Evolutionary conservation across 2,329 filamentous ascomycete species (phyloP).

Genomic region (Fusarium compactum): DNA sequence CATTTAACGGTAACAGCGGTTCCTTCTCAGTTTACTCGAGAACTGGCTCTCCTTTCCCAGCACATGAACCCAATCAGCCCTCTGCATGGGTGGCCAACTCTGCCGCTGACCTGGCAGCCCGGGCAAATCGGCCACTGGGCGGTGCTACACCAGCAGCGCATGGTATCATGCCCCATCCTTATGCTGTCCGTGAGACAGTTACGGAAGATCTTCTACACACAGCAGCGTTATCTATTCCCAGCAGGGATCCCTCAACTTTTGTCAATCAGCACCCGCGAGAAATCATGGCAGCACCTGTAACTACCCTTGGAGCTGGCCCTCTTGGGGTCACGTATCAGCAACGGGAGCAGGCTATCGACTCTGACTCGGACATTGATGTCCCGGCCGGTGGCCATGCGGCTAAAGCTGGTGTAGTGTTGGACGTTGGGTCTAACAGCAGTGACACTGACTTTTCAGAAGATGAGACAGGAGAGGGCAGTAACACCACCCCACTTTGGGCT

Average conservation of each 20-base stretch:
- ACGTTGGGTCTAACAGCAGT: conserved; percentile 4
- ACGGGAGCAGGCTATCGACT: conserved; percentile 13
- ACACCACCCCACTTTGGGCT: conserved; percentile 3
- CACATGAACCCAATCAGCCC: not conserved
- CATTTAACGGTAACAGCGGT: not conserved
- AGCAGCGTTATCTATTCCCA: not conserved
- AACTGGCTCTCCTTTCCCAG: conserved; percentile 18
- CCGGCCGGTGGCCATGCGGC: not conserved
- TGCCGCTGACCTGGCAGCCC: conserved; percentile 10
- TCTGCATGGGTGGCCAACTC: conserved; percentile 25
- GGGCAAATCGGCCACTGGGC: conserved; percentile 14
- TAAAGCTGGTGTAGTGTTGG: not conserved
- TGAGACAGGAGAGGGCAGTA: conserved; percentile 12
- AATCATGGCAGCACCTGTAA: not conserved
- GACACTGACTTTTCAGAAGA: conserved; percentile 12
- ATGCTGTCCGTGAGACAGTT: conserved; percentile 36
- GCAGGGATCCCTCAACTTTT: conserved; percentile 16
- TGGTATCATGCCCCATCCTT: conserved; percentile 39
- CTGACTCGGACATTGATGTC: not conserved
- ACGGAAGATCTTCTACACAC: conserved; percentile 32
- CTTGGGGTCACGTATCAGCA: conserved; percentile 22
- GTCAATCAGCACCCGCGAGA: conserved; percentile 19
- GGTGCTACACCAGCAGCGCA: conserved; percentile 1
- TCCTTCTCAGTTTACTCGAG: conserved; percentile 23
- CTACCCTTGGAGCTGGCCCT: conserved; percentile 1